Evolutionary conservation across 176 grass and related monocot genomes (phyloP), one percentile per base, ranked within the genome.

Genomic region (Aegilops umbellulata): DNA sequence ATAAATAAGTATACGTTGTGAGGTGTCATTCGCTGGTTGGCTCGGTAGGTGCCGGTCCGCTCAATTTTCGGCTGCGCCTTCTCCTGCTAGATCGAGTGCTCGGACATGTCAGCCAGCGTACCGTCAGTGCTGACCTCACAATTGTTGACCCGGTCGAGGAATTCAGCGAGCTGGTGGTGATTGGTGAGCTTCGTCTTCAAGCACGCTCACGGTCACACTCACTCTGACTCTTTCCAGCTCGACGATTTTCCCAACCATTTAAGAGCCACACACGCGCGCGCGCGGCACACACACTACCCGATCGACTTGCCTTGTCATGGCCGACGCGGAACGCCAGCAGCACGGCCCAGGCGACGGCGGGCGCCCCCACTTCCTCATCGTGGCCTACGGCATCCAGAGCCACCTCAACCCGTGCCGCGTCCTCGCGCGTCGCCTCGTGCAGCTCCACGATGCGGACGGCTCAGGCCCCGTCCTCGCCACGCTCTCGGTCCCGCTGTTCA

Each of bases 341-440:
- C 19, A 57, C 24, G 31, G 22, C 44, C 9, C 3, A 20, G 5
- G 69, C 26, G 51, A 17, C 35, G 24, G 62, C 16, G 39, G 24
- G 8, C 77, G 35, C 44, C 73, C 23, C 30, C 81, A 87, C 42
- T 85, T 91, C 60, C 77, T 91, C 1, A 5, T 91, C 5, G 90
- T 82, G 22, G 74, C 82, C 20, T 77, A 71, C 46, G 81, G 77
- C 36, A 49, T 39, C 30, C 90, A 91, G 36, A 82, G 89, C 44
- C 89, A 91, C 30, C 30, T 88, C 44, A 91, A 91, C 23, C 85
- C 82, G 9, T 72, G 63, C 13, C 61, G 20, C 19, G 70, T 63
- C 27, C 82, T 91, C 61, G 78, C 82, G 31, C 38, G 5, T 13
- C 53, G 82, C 6, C 77, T 91, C 53, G 30, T 83, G 15, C 61